Base-by-base conservation (phyloP, 495 filamentous ascomycete genomes). In the Penicillium pancosmium region DNA sequence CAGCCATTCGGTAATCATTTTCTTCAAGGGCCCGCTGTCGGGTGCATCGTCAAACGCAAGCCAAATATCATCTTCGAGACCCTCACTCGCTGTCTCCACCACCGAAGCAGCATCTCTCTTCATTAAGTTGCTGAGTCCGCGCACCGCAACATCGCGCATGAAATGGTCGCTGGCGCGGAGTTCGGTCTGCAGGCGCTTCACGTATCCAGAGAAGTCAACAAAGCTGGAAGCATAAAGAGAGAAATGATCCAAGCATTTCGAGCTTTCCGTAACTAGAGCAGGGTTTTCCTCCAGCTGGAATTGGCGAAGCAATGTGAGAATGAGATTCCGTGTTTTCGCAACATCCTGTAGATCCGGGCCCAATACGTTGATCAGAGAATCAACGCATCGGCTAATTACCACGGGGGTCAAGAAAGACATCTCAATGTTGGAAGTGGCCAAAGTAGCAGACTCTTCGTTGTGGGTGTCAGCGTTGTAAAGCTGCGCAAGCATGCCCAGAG, bases 261-360 rank as follows among this genome's bases (percentile, higher is more conserved):
- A 82, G 63, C 90, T 91, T 61, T 93, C 89, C 6, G 86, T 82
- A 8, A 91, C 82, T 3, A 94, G 77, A n/a, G 88, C 78, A 6
- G 84, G 68, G 48, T 91, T 87, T 12, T 88, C 82, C 68, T 99
- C 95, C 18, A 84, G 76, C 57, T 91, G 86, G 68, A 97, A 93
- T 62, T 93, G 90, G 2, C 84, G 81, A 21, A 96, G 86, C 1
- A 98, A 83, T 1, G 88, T 96, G 57, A 97, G 78, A 51, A 98
- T 95, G 21, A 98, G 78, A 67, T 97, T 92, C 49, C 94, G 82
- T 5, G 91, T 89, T 73, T 96, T 97, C n/a, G 83, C 84, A 61
- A 93, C 87, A 60, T 98, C 94, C 72, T 98, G 94, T 7, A 99
- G 78, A 66, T 98, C 95, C 1, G 94, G 94, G 0, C 94, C 94